Base-by-base conservation (phyloP, 257 asterid species). In the Nicotiana knightiana region DNA sequence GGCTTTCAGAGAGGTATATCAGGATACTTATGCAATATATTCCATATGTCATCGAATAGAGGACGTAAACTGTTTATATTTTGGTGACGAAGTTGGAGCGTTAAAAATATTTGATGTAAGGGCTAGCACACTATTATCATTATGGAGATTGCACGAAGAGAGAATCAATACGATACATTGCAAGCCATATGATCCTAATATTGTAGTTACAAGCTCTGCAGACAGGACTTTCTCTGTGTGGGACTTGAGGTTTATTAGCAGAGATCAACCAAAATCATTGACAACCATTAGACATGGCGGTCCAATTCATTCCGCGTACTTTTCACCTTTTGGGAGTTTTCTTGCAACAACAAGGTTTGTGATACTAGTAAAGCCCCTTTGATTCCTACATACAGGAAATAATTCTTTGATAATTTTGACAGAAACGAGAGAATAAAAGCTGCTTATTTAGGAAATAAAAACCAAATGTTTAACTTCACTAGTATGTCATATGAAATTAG, bases 261-360 rank as follows among this genome's bases (percentile, higher is more conserved):
- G 85, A 32, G 77, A 84, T 55, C 80, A 78, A 61, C 88, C 86
- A 26, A 76, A 82, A 62, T 81, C 93, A 62, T 79, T 95, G 88
- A 89, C 65, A 82, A 86, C 86, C 35, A 81, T 95, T 85, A 66
- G 46, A 79, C 99, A 95, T 85, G 77, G 85, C 82, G 87, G 93
- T 83, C 86, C 93, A 79, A 91, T 95, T 82, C 89, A 93, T 81
- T 90, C 99, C 64, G 97, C 99, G 77, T 92, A 91, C 85, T 95
- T 95, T 89, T 95, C 98, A 68, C 94, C 97, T 61, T 86, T 91
- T 21, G 97, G 99, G 88, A 88, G 84, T 84, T 84, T 85, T 84
- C 91, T 95, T 88, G 97, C 95, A 18, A 92, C 99, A 79, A 93
- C 99, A 82, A 93, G 99, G 98, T 93, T 13, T 37, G 61, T 55